phyloP scores from a whole-genome alignment of 2,329 filamentous ascomycete genomes.

The Aspergillaceae sp. region DNA sequence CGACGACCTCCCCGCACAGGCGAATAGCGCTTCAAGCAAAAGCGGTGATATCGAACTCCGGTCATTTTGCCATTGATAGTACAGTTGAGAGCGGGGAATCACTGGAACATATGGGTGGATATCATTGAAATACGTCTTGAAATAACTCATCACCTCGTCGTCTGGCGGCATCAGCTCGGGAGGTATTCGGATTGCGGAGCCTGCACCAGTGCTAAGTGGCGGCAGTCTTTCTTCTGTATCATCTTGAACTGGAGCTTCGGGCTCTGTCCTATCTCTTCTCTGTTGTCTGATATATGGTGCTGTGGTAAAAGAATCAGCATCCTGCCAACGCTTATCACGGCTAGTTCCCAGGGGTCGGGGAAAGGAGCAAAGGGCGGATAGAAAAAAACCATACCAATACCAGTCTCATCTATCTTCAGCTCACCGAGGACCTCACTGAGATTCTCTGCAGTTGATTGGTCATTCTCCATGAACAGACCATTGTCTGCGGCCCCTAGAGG shows the following conservation, averaged over 20 bases:
- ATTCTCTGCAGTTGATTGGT: slow-evolving; percentile 60
- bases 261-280: slow-evolving; percentile 41
- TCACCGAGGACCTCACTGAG: slow-evolving; percentile 75
- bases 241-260: slow-evolving; percentile 52
- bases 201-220: slow-evolving; percentile 57
- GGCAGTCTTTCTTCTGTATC: slow-evolving; percentile 66
- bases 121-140: slow-evolving; percentile 81
- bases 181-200: slow-evolving; percentile 75
- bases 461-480: slow-evolving; percentile 49
- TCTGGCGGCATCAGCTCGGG: slow-evolving; percentile 89
- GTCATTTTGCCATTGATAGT: slow-evolving; percentile 80
- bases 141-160: slow-evolving; percentile 70
- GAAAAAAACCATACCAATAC: slow-evolving; percentile 57
- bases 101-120: slow-evolving; percentile 92
- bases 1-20: slow-evolving; percentile 73
- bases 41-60: slow-evolving; percentile 80
- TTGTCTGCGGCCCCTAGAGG: slow-evolving; percentile 28
- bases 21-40: slow-evolving; percentile 82
- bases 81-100: slow-evolving; percentile 71
- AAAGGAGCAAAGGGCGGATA: too few species aligned
- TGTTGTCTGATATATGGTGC: slow-evolving; percentile 76
- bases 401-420: slow-evolving; percentile 76
- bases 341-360: too few species aligned
- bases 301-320: slow-evolving; percentile 26
- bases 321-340: background rate